Percentiles rank a stretch among this genome's conserved stretches.
phyloP scores from a whole-genome alignment of 352 stramenopile species.

The Phytophthora multivora region DNA sequence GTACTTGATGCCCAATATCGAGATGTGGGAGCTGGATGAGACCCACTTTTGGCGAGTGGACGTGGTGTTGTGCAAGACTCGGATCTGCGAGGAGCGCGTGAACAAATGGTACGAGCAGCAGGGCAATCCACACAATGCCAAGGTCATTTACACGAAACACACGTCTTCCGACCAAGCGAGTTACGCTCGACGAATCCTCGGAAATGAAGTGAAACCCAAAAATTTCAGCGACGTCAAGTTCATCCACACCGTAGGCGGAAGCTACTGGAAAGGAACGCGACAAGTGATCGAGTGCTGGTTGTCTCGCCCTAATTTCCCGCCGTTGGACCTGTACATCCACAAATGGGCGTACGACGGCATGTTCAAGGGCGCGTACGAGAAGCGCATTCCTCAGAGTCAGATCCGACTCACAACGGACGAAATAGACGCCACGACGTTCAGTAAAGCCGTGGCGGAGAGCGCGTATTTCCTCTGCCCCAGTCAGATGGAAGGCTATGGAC shows the following conservation, averaged over 20 bases:
- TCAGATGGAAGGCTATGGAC: constrained; percentile 62
- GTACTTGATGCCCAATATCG: constrained; percentile 51
- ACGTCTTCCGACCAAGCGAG: constrained; percentile 55
- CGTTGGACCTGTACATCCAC: constrained; percentile 55
- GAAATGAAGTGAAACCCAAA: constrained; percentile 33
- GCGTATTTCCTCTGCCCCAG: constrained; percentile 69
- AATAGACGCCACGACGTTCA: constrained; percentile 40
- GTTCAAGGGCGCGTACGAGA: constrained; percentile 37
- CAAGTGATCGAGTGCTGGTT: constrained; percentile 67
- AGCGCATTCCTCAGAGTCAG: constrained; percentile 37
- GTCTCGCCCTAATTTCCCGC: constrained; percentile 48
- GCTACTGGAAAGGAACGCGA: constrained; percentile 55
- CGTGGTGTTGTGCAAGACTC: constrained; percentile 53
- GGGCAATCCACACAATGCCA: constrained; percentile 48
- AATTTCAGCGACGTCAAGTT: constrained; percentile 46
- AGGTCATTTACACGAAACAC: constrained; percentile 67
- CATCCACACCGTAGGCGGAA: constrained; percentile 43
- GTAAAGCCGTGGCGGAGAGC: constrained; percentile 45
- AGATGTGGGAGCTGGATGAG: constrained; percentile 57
- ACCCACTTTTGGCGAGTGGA: constrained; percentile 46
- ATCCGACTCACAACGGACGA: constrained; percentile 39
- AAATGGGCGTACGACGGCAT: constrained; percentile 44
- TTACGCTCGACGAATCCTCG: constrained; percentile 32
- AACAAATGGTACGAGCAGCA: constrained; percentile 59
- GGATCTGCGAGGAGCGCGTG: constrained; percentile 45